These are phyloP conservation scores for Coemansia sp. DNA, from an alignment of 192 early-diverging fungal genomes.

Conservation along the genomic window DNA sequence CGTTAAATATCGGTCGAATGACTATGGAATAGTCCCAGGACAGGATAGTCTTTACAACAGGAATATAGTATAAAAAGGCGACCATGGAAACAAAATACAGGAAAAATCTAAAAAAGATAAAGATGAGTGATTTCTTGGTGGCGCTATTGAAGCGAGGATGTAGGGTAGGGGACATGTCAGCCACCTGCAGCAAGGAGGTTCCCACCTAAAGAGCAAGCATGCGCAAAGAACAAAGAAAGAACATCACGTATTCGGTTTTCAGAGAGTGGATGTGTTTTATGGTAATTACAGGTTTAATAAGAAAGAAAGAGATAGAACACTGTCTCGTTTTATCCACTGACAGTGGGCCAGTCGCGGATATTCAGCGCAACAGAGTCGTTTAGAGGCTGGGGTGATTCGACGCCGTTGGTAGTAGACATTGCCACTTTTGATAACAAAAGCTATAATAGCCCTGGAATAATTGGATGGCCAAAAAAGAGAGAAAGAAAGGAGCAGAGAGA, in stretches of 20 bases:
- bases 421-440: neutral
- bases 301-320: neutral
- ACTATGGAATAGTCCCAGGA: constrained; percentile 9
- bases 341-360: constrained; percentile 5
- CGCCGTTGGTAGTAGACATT: neutral
- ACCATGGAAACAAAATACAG: constrained; percentile 8
- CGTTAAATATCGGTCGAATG: constrained; percentile 27
- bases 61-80: constrained; percentile 22
- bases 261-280: neutral
- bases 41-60: neutral
- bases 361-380: neutral
- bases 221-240: neutral
- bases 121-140: neutral
- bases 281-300: neutral
- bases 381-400: neutral
- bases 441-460: neutral
- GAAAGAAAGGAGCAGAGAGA: neutral
- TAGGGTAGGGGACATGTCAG: constrained; percentile 3
- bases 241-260: too few species aligned
- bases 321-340: neutral
- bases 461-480: neutral
- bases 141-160: neutral
- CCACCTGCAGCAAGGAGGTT: neutral
- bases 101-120: neutral
- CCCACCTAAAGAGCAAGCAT: neutral